phyloP scores from a whole-genome alignment of 495 filamentous ascomycete genomes.

The Chaetomium cochliodes region DNA sequence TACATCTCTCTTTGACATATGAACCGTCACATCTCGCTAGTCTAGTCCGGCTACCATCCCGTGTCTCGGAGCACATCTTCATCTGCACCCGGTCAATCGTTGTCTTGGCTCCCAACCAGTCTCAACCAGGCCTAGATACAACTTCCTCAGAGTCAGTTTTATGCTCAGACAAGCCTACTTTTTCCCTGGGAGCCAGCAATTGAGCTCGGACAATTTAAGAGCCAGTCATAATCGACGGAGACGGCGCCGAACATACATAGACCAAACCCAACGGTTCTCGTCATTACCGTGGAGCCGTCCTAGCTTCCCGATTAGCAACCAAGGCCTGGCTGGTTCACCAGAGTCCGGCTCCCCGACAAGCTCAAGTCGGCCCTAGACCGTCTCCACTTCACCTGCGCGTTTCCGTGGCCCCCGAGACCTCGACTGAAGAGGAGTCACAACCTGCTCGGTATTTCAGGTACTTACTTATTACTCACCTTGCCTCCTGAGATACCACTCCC shows the following conservation, averaged over 20 bases:
- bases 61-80: neutral
- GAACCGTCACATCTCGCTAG: neutral
- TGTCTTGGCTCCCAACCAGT: neutral
- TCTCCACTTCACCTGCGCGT: neutral
- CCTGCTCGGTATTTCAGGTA: neutral
- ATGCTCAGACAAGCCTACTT: neutral
- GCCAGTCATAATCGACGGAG: neutral
- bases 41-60: neutral
- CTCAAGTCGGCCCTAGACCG: neutral
- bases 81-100: neutral
- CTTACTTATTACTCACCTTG: neutral
- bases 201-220: neutral
- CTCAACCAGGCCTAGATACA: neutral
- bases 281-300: neutral
- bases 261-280: neutral
- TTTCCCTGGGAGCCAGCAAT: neutral
- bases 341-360: neutral
- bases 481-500: neutral
- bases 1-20: too few species aligned
- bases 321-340: neutral
- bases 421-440: slow-evolving; percentile 1
- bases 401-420: slow-evolving; percentile 1
- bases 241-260: neutral
- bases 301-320: neutral
- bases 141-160: neutral